Evolutionary conservation across 2,329 filamentous ascomycete species (phyloP), one percentile per base, ranked within the genome.

Genomic region (Neonectria magnoliae): DNA sequence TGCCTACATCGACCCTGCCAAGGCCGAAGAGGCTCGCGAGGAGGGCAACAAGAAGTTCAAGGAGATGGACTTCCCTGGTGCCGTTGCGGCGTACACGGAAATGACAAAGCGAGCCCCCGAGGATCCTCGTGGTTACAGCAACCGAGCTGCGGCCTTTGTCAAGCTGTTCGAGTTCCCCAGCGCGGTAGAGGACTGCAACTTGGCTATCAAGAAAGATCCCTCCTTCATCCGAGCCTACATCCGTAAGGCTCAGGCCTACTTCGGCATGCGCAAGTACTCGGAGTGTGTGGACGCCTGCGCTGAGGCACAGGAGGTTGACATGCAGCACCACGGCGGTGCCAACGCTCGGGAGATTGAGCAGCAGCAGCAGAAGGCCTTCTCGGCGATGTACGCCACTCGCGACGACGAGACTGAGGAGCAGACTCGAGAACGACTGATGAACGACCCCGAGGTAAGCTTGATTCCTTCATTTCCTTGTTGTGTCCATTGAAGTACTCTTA

Each of bases 261-360:
- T 96, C 72, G 94, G 94, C 74, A 99, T 99, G 96, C 93, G 96
- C 80, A 95, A 99, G 81, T 98, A 97, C 85, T 97, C 91, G 80
- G 95, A 94, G 80, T 97, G 93, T 77, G 85, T 98, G 63, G 96
- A 99, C 77, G 92, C 91, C 8, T 97, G 94, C 82, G 88, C 88
- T 42, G 93, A 94, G 77, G 96, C 97, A 1, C 84, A 86, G 9
- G 86, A 89, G 72, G 87, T 97, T 65, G 96, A 99, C 79, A 86
- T 85, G 64, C 88, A 89, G 71, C 79, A 86, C 76, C 83, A 89
- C 80, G 83, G 81, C 60, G 90, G 91, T 65, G 93, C 93, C 77
- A 96, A 98, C 77, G 85, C 91, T 0, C 89, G 93, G 44, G 96
- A 99, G 83, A 97, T 99, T 74, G 93, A 98, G 76, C 88, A 93